A percentile compares a stretch with the other conserved stretches of the same genome.
Evolutionary conservation across 495 filamentous ascomycete species (phyloP).

Genomic region (Annulohypoxylon bovei): DNA sequence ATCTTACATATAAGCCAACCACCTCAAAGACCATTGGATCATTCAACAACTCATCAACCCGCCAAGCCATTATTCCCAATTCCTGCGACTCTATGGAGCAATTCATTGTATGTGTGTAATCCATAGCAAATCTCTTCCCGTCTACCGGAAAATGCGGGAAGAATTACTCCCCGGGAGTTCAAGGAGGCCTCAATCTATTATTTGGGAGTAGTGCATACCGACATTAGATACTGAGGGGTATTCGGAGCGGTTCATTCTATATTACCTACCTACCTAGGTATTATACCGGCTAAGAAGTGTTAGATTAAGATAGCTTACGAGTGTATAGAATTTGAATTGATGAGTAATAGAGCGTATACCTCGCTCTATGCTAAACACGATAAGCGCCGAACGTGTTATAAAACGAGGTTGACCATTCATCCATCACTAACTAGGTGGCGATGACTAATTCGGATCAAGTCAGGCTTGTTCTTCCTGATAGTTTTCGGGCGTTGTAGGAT

Average conservation of each 20-base stretch:
- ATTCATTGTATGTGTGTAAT: not conserved
- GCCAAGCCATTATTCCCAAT: not conserved
- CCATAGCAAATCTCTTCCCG: not conserved
- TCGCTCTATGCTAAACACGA: no score
- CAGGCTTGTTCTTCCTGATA: no score
- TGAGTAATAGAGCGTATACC: no score
- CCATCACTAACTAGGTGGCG: no score
- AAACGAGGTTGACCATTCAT: not conserved
- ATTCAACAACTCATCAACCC: not conserved
- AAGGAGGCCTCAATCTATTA: not conserved
- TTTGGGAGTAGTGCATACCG: not conserved
- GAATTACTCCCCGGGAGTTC: not conserved
- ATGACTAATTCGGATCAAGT: not conserved
- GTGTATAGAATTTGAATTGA: not conserved
- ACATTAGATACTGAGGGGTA: not conserved
- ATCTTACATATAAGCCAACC: not conserved
- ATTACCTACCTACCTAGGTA: not conserved
- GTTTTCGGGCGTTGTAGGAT: not conserved
- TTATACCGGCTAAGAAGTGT: not conserved
- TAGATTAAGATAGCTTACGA: not conserved
- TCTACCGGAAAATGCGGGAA: not conserved
- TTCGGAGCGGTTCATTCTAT: not conserved
- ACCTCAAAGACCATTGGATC: not conserved
- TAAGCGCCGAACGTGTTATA: no score
- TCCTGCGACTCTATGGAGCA: not conserved